phyloP scores from a whole-genome alignment of 1,284 basidiomycete genomes.

The Heterobasidion occidentale region DNA sequence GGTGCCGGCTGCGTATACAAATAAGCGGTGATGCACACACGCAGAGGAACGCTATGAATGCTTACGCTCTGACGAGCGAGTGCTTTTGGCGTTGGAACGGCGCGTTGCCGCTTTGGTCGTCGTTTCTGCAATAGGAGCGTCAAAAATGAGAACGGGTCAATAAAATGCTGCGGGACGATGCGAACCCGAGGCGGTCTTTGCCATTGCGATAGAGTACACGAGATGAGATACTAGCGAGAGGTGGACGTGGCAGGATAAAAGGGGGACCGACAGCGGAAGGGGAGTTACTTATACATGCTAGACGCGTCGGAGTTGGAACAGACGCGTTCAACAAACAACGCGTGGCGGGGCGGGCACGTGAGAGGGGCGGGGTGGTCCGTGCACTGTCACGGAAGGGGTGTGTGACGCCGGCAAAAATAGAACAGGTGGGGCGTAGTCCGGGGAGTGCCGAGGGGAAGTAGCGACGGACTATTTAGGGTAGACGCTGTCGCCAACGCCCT shows the following conservation, averaged over 20 bases:
- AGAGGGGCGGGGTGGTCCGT: constrained; percentile 15
- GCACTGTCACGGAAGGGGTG: constrained; percentile 11
- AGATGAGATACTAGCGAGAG: constrained; percentile 1
- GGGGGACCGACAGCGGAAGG: background rate
- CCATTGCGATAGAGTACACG: constrained; percentile 19
- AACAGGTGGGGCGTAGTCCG: background rate
- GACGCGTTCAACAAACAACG: constrained; percentile 14
- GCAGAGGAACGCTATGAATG: background rate
- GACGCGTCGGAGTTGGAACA: constrained; percentile 19
- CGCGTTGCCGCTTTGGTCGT: constrained; percentile 46
- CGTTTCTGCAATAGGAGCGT: constrained; percentile 25
- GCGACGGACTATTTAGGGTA: constrained; percentile 2
- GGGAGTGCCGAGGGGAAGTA: constrained; percentile 4
- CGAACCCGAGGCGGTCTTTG: constrained; percentile 27
- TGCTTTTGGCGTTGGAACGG: constrained; percentile 34
- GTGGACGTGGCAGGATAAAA: background rate
- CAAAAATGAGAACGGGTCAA: background rate
- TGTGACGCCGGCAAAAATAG: constrained; percentile 1
- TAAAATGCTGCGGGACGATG: background rate
- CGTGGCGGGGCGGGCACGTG: constrained; percentile 4
- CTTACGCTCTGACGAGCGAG: constrained; percentile 11
- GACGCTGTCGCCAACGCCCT: constrained; percentile 5
- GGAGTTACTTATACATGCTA: constrained; percentile 8
- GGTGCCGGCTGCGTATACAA: constrained; percentile 1
- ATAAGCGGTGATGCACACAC: background rate